Evolutionary conservation across 1,139 yeast species (phyloP), one percentile per base, ranked within the genome.

Genomic region (Magnusiomyces clavatus): DNA sequence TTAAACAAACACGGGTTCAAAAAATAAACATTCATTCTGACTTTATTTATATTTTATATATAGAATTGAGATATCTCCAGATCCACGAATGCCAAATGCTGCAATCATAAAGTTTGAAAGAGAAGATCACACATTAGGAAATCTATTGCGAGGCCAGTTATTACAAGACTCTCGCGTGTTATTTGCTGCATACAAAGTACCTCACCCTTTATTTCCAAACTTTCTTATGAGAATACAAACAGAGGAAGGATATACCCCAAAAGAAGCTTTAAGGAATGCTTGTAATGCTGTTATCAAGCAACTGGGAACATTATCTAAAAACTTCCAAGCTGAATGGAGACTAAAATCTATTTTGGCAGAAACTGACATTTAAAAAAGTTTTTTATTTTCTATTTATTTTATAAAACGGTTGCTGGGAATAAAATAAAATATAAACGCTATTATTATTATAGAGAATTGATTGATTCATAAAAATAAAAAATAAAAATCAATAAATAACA

Each of bases 121-220:
- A 66, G 99, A 92, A 69, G 99, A 92, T 69, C 99, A 92, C 67
- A 94, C 99, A 1, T 76, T 92, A 54, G 98, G 96, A 29, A 92
- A 92, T 67, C 70, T 92, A 64, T 77, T 92, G 55, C 79, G 96
- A 66, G 82, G 92, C 38, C 96, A 90, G 67, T 78, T 92, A 50
- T 76, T 88, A 57, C 83, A 83, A 64, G 97, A 92, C 68, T 82
- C 83, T 48, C 80, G 85, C 59, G 99, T 92, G 17, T 68, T 92
- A 46, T 92, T 90, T 69, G 97, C 96, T 43, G 98, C 97, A 46
- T 92, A 92, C 75, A 92, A 92, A 69, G 90, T 92, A 43, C 97
- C 90, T 69, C 99, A 92, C 71, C 99, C 99, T 8, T 76, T 92
- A 60, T 92, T 94, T 70, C 97, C 98, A 46, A 87, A 87, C 67